These are phyloP conservation scores for Penicillium salamii DNA, from an alignment of 495 filamentous ascomycete species.

Conservation along the genomic window DNA sequence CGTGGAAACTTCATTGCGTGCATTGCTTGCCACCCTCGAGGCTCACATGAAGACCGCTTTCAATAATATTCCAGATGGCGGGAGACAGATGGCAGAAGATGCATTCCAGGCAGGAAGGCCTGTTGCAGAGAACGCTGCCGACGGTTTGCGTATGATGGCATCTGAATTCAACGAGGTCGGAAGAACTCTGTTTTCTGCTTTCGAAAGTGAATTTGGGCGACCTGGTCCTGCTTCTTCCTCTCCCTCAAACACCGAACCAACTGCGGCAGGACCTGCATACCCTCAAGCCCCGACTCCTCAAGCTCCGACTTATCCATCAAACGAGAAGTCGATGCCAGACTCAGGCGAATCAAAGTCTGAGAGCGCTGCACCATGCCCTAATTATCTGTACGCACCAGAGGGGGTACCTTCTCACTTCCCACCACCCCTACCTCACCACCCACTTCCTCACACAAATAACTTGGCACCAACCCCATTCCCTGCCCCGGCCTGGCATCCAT, in stretches of 20 bases:
- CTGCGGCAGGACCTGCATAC: neutral
- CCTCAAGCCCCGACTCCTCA: neutral
- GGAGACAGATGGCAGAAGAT: conserved; percentile 34
- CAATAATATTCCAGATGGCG: conserved; percentile 41
- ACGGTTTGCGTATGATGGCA: conserved; percentile 43
- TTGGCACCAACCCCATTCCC: neutral
- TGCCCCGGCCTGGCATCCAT: neutral
- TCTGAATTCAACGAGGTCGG: conserved; percentile 45
- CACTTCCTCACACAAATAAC: neutral
- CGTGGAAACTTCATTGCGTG: conserved; percentile 37
- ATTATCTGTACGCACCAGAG: neutral
- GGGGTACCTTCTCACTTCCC: no score
- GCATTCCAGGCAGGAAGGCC: conserved; percentile 38
- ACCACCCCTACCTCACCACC: neutral
- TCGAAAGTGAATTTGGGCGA: conserved; percentile 39
- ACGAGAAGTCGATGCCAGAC: neutral
- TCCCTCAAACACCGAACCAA: neutral
- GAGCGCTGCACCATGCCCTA: neutral
- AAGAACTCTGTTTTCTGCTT: conserved; percentile 37
- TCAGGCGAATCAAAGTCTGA: neutral
- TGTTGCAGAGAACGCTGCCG: conserved; percentile 39
- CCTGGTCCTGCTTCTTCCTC: neutral
- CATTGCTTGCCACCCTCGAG: conserved; percentile 42
- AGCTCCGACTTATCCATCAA: neutral
- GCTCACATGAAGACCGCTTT: conserved; percentile 38